Base-by-base conservation (phyloP, 2,329 filamentous ascomycete species). In the Verticillium zaregamsianum region DNA sequence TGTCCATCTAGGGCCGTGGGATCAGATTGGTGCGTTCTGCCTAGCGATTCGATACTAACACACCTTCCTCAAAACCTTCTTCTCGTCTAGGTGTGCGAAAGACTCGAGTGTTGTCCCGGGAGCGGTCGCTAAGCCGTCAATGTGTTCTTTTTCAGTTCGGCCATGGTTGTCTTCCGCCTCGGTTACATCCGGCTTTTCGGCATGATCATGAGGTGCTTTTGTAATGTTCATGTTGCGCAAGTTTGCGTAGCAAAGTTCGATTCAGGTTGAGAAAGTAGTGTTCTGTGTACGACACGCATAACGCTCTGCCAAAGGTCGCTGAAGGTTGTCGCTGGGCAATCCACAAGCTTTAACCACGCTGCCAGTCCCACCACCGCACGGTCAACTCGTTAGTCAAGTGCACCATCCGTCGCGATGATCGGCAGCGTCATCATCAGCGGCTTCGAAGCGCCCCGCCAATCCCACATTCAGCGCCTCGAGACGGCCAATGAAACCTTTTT, bases 61-160 rank as follows among this genome's bases (percentile, higher is more conserved):
- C 54, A 81, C 80, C 74, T 84, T 89, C 64, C 85, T 77, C 32
- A 89, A 68, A 14, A 90, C 79, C 61, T 77, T 82, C 70, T 83
- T 86, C 70, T 89, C 84, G 59, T 83, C 78, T 20, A 86, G 65
- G 59, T 80, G 76, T 1, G 74, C 73, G 61, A 68, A 68, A 1
- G 63, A 59, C 6, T 58, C 64, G 1, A 59, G 37, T 3, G 63
- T 64, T 1, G 55, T 58, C 3, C 49, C 61, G 17, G 52, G 59
- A 2, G 25, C 63, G 3, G 63, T 57, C 3, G 61, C 57, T 2
- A 58, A 23, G 4, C 61, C 61, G 11, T 59, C 61, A 5, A 59
- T 59, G 3, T 52, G 59, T n/a, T 54, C 49, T 15, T 58, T 59
- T n/a, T 63, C 23, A 49, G 59, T 57, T 40, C 35, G 57, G 1